Evolutionary conservation across 495 filamentous ascomycete species (phyloP).

Genomic region (Letharia columbiana): DNA sequence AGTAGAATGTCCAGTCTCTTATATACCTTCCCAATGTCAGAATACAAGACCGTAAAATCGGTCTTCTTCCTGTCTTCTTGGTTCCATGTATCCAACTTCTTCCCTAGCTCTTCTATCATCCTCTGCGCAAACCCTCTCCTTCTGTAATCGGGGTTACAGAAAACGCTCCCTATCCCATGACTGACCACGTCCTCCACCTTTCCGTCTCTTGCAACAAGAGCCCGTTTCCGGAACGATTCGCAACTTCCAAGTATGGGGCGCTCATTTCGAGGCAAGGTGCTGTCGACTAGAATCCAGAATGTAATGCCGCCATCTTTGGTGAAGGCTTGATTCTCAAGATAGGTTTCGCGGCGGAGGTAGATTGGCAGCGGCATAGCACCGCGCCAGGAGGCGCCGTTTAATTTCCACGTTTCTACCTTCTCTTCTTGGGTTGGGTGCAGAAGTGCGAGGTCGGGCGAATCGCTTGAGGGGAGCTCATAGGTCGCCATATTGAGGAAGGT

Average conservation of each 20-base stretch:
- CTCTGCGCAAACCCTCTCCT: constrained; percentile 71
- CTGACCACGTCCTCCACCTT: constrained; percentile 55
- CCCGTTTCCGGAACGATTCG: constrained; percentile 73
- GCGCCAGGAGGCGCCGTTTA: constrained; percentile 67
- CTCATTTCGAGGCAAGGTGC: constrained; percentile 33
- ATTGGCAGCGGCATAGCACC: constrained; percentile 52
- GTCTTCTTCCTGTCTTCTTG: constrained; percentile 34
- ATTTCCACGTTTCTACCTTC: constrained; percentile 50
- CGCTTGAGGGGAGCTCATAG: constrained; percentile 44
- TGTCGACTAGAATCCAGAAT: constrained; percentile 77
- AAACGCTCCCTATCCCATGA: constrained; percentile 82
- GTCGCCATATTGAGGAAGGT: neutral
- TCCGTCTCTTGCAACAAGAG: constrained; percentile 43
- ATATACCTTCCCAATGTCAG: constrained; percentile 79
- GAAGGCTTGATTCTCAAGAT: constrained; percentile 56
- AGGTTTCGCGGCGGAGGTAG: constrained; percentile 72
- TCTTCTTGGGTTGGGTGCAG: constrained; percentile 60
- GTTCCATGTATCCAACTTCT: constrained; percentile 45
- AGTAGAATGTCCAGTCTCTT: neutral
- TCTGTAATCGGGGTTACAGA: constrained; percentile 61
- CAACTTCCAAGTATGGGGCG: constrained; percentile 69
- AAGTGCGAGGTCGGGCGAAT: constrained; percentile 55
- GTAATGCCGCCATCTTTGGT: constrained; percentile 67
- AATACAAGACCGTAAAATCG: constrained; percentile 71
- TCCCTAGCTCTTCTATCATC: constrained; percentile 52